Evolutionary conservation across 1,284 basidiomycete genomes (phyloP).

Genomic region (Ceratobasidium sp.): DNA sequence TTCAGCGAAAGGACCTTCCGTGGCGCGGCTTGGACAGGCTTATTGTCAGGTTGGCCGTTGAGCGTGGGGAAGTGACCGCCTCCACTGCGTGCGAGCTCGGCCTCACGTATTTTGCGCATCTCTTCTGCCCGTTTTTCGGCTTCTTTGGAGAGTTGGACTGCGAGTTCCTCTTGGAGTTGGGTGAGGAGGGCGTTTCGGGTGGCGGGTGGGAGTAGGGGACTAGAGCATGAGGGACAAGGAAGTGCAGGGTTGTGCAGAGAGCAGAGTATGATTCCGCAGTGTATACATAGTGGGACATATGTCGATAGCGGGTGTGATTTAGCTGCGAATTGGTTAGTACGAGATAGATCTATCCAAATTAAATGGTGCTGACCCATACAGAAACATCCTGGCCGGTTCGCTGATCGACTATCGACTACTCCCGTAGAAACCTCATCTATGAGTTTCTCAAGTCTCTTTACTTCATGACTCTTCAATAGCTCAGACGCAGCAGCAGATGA

Average conservation of each 20-base stretch:
- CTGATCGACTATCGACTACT: constrained; percentile 24
- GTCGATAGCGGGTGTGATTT: constrained; percentile 2
- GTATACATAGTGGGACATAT: constrained; percentile 23
- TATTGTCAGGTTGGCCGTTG: constrained; percentile 20
- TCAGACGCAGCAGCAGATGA: background rate
- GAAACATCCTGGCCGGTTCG: constrained; percentile 33
- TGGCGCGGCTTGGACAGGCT: background rate
- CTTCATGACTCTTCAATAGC: constrained; percentile 28
- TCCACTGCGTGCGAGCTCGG: constrained; percentile 8
- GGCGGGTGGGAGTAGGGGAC: constrained; percentile 33
- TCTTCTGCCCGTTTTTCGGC: constrained; percentile 28
- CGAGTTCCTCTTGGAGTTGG: constrained; percentile 36
- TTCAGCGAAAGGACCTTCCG: constrained; percentile 27
- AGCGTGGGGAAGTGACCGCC: constrained; percentile 36
- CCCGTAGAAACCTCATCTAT: constrained; percentile 39
- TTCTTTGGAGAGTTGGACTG: constrained; percentile 1
- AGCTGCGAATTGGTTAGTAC: background rate
- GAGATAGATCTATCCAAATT: background rate
- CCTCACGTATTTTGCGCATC: background rate
- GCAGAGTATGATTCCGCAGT: constrained; percentile 36
- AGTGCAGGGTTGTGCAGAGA: constrained; percentile 36
- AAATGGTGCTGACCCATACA: constrained; percentile 24
- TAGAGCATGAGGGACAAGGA: constrained; percentile 36
- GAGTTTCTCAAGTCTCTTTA: constrained; percentile 16
- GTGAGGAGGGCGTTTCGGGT: constrained; percentile 29